phyloP scores from a whole-genome alignment of 768 basidiomycete genomes.

The Trametes sanguinea region DNA sequence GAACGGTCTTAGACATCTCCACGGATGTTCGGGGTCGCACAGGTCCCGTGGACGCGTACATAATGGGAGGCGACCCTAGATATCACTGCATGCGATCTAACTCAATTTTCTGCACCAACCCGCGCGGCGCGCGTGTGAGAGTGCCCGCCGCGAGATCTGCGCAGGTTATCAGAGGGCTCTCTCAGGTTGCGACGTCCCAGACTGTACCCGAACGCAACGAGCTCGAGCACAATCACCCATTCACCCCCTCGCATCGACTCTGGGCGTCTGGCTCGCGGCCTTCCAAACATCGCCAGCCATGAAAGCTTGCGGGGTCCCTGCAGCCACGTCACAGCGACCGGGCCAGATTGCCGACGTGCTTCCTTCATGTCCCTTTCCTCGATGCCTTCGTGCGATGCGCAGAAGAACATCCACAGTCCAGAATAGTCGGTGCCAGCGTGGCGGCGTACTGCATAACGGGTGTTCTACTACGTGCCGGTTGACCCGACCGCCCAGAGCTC shows the following conservation, averaged over 20 bases:
- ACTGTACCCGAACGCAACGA: not conserved
- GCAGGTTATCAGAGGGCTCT: not conserved
- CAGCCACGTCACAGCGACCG: constrained; percentile 11
- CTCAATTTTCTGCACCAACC: constrained; percentile 7
- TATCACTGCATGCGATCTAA: constrained; percentile 21
- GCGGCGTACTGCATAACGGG: not conserved
- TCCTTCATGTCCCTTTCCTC: not conserved
- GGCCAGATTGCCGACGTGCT: constrained; percentile 12
- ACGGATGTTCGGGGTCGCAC: constrained; percentile 15
- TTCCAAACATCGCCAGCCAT: not conserved
- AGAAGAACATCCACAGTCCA: not conserved
- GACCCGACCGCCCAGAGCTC: not conserved
- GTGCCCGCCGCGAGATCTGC: not conserved
- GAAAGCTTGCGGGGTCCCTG: constrained; percentile 8
- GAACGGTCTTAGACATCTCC: constrained; percentile 10
- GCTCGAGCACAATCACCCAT: not conserved
- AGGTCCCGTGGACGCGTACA: constrained; percentile 23
- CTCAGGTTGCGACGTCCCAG: not conserved
- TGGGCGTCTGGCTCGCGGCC: constrained; percentile 11
- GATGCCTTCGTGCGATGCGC: constrained; percentile 4
- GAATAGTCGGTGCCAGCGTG: constrained; percentile 5
- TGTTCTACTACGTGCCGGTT: not conserved
- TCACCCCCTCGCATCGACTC: not conserved
- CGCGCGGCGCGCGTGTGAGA: constrained; percentile 3
- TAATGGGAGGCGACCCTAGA: constrained; percentile 23